Percentiles rank a stretch among this genome's conserved stretches.
These are phyloP conservation scores for Ilex aquifolium DNA, from an alignment of 257 asterid species.

Conservation along the genomic window DNA sequence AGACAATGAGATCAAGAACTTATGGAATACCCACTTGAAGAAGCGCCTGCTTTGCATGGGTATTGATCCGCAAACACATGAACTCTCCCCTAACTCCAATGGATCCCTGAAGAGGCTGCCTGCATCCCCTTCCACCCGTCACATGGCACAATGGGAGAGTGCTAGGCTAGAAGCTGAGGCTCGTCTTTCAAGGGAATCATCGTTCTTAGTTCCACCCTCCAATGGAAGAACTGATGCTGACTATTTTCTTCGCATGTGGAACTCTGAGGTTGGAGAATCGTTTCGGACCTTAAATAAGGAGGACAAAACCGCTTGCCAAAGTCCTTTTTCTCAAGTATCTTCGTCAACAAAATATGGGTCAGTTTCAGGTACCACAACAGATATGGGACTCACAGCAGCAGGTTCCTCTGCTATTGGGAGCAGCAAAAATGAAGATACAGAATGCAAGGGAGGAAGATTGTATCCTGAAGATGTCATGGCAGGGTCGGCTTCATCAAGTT, in stretches of 20 bases:
- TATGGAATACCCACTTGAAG: constrained; percentile 94
- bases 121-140: constrained; percentile 64
- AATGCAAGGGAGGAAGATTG: constrained; percentile 25
- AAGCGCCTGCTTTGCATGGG: constrained; percentile 72
- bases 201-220: constrained; percentile 30
- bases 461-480: constrained; percentile 19
- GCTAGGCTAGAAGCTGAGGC: constrained; percentile 98
- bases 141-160: constrained; percentile 99
- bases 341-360: constrained; percentile 42
- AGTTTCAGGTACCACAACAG: constrained; percentile 39
- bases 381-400: constrained; percentile 8
- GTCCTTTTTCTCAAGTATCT: constrained; percentile 30
- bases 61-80: constrained; percentile 78
- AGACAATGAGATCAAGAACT: constrained; percentile 89
- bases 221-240: constrained; percentile 33
- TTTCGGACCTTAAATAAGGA: constrained; percentile 39
- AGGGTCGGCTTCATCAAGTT: constrained; percentile 23
- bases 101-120: constrained; percentile 27
- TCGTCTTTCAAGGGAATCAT: constrained; percentile 68
- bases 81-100: constrained; percentile 33
- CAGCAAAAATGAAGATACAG: constrained; percentile 23
- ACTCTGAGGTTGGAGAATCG: constrained; percentile 75
- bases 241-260: constrained; percentile 71
- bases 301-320: constrained; percentile 15
- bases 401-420: constrained; percentile 19